A percentile compares a stretch with the other conserved stretches of the same genome.
Conservation (phyloP, 352 stramenopile species). For the Pseudoperonospora humuli region DNA sequence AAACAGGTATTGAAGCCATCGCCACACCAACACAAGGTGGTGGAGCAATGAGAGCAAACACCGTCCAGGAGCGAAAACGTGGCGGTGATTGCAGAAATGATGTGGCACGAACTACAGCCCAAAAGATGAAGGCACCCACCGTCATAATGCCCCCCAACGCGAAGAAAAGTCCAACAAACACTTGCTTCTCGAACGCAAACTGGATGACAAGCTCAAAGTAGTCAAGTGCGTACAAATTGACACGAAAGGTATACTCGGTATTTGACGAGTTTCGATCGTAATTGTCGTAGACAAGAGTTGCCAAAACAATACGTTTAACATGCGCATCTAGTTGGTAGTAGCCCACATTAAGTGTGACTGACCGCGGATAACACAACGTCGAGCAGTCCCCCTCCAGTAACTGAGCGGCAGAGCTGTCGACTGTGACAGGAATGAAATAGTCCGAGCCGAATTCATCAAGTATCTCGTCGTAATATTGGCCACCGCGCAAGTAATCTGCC, state of each 20-base stretch:
- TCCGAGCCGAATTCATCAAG: slow-evolving; percentile 58
- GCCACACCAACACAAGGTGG: slow-evolving; percentile 84
- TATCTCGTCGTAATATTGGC: slow-evolving; percentile 63
- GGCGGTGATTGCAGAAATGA: slow-evolving; percentile 89
- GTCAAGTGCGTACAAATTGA: slow-evolving; percentile 90
- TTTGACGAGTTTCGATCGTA: slow-evolving; percentile 89
- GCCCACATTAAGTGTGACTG: slow-evolving; percentile 87
- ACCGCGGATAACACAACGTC: slow-evolving; percentile 89
- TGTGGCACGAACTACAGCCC: slow-evolving; percentile 86
- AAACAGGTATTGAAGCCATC: slow-evolving; percentile 84
- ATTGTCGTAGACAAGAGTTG: slow-evolving; percentile 83
- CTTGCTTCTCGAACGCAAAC: slow-evolving; percentile 91
- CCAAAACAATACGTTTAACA: slow-evolving; percentile 91
- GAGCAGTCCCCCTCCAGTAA: slow-evolving; percentile 83
- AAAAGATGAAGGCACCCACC: slow-evolving; percentile 77
- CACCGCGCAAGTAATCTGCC: slow-evolving; percentile 78
- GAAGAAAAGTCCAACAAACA: slow-evolving; percentile 93
- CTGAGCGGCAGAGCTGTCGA: slow-evolving; percentile 78
- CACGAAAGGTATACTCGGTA: slow-evolving; percentile 86
- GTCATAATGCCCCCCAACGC: slow-evolving; percentile 87
- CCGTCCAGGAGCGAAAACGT: slow-evolving; percentile 85
- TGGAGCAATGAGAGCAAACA: slow-evolving; percentile 89
- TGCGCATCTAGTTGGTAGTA: slow-evolving; percentile 92
- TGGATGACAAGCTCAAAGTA: slow-evolving; percentile 95
- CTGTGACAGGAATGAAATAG: slow-evolving; percentile 91